Evolutionary conservation across 352 stramenopile genomes (phyloP), one percentile per base, ranked within the genome.

Genomic region (Phytophthora idaei): DNA sequence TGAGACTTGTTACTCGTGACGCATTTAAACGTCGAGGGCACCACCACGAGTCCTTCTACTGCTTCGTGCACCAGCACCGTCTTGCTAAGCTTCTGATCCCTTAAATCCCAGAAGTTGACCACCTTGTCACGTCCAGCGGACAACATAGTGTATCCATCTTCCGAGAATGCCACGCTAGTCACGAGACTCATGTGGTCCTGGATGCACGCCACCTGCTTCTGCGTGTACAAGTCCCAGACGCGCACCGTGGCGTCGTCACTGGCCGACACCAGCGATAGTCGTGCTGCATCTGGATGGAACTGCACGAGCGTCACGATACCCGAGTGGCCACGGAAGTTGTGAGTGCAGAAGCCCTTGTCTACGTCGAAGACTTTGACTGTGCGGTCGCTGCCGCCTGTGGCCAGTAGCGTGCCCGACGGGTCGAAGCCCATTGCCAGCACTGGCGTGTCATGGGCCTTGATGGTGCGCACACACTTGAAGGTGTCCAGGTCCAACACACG

Each of bases 371-470:
- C 93, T 62, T 98, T 97, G 42, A 98, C 96, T 1, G 87, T 90
- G 49, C 96, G 94, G 77, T 99, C 98, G 31, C 97, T 96, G 25
- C 95, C 97, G 65, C 95, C 97, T 1, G 97, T 99, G 7, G 96
- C 96, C 8, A 99, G 76, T 62, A 99, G 74, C 52, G 90, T 98
- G 41, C 91, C 92, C 25, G 92, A 90, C 17, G 87, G 87, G 74
- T 98, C 92, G 62, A 97, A 96, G 29, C 81, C 85, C 84, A 98
- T 94, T 51, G 76, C 78, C 49, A 95, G 71, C 55, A 97, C 86
- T 7, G 90, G 90, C 48, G 80, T 90, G 47, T 95, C 80, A 49
- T 80, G 73, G 3, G 70, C 76, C 62, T 94, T 95, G 57, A 95
- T 95, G 9, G 82, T 93, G 36, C 82, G 81, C 25, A 95, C 45